Conservation (phyloP, 345 rosid genomes). For the Syzygium grande region DNA sequence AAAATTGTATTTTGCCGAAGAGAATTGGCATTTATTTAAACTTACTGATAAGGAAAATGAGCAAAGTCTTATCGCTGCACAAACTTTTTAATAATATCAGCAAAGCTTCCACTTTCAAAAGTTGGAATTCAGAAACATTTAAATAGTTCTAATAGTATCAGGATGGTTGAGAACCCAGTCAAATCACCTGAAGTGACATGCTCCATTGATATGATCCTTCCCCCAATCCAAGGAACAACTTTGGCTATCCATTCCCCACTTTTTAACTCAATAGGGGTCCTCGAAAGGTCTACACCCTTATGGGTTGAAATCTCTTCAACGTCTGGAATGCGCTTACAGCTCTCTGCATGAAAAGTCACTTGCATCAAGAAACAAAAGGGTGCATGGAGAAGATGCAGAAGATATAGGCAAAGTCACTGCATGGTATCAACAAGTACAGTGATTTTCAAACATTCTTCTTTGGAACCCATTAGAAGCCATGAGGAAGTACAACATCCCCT, state of each 20-base stretch:
- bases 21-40: background rate
- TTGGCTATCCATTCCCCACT: constrained; percentile 63
- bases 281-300: constrained; percentile 62
- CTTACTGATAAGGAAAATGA: background rate
- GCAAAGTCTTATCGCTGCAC: background rate
- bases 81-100: background rate
- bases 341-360: constrained; percentile 33
- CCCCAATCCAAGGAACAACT: constrained; percentile 94
- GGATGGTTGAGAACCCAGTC: background rate
- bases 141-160: background rate
- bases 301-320: constrained; percentile 42
- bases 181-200: constrained; percentile 82
- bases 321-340: constrained; percentile 46
- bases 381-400: background rate
- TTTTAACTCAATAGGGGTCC: constrained; percentile 50
- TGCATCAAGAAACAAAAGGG: background rate
- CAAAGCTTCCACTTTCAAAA: background rate
- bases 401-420: background rate
- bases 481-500: background rate
- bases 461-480: background rate
- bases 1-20: background rate
- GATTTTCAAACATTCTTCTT: background rate
- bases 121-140: background rate
- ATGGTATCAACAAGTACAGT: background rate
- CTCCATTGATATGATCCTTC: constrained; percentile 84